These are phyloP conservation scores for Emydomyces testavorans DNA, from an alignment of 2,329 filamentous ascomycete genomes.

Conservation along the genomic window DNA sequence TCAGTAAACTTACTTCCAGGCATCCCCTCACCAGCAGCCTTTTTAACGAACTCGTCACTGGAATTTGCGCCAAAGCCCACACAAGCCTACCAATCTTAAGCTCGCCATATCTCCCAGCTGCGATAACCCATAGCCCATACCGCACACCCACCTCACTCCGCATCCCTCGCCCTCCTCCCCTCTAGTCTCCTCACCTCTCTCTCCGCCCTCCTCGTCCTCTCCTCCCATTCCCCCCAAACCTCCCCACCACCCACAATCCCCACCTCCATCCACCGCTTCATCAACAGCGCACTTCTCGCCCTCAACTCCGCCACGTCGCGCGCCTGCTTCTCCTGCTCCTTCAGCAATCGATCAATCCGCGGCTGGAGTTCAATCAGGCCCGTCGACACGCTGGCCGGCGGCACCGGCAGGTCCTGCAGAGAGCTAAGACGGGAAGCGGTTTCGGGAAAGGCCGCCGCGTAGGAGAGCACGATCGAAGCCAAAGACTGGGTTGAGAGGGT, in stretches of 20 bases:
- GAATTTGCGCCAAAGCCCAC: too few relatives aligned
- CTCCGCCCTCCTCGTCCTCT: slow-evolving; percentile 54
- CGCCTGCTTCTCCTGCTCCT: slow-evolving; percentile 31
- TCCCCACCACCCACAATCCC: slow-evolving; percentile 57
- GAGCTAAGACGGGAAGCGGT: slow-evolving; percentile 40
- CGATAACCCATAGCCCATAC: too few relatives aligned
- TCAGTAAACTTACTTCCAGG: too few relatives aligned
- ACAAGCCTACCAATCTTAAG: too few relatives aligned
- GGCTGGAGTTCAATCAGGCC: slow-evolving; percentile 34
- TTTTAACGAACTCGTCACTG: too few relatives aligned
- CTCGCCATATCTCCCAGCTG: too few relatives aligned
- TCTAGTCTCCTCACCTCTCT: slow-evolving; percentile 54
- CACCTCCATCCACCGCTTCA: slow-evolving; percentile 63
- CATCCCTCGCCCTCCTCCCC: slow-evolving; percentile 43
- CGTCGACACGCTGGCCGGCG: slow-evolving; percentile 33
- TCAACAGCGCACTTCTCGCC: slow-evolving; percentile 36
- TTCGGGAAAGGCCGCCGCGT: slow-evolving; percentile 37
- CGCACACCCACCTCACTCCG: slow-evolving; percentile 27
- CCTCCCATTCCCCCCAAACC: slow-evolving; percentile 60
- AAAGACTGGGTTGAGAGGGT: slow-evolving; percentile 29
- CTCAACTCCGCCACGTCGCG: slow-evolving; percentile 33
- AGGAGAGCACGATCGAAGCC: slow-evolving; percentile 34
- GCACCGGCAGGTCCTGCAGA: slow-evolving; percentile 38
- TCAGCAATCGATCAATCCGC: slow-evolving; percentile 29
- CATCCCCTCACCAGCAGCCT: too few relatives aligned